Percentiles rank a stretch among this genome's conserved stretches.
Conservation (phyloP, 441 rosid species). For the Croton laevigatus region DNA sequence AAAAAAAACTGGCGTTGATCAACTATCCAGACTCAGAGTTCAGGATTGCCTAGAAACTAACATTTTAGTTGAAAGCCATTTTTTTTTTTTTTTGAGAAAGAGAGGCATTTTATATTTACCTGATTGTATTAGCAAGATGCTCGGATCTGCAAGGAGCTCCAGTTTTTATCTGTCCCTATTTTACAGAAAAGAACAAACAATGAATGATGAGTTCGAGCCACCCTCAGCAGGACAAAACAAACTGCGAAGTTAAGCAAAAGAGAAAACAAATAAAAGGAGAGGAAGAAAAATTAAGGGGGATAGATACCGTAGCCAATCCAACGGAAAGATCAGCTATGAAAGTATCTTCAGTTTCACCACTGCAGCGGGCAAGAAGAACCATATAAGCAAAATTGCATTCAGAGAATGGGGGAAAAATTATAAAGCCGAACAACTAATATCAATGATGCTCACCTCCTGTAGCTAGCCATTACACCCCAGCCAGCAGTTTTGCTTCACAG, state of each 20-base stretch:
- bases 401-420: no score
- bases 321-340: conserved; percentile 94
- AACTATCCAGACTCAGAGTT: no score
- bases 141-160: conserved; percentile 99
- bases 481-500: conserved; percentile 94
- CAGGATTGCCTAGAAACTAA: no score
- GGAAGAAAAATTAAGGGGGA: neutral
- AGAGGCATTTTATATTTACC: no score
- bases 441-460: conserved; percentile 15
- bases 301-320: conserved; percentile 86
- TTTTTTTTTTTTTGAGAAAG: no score
- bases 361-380: conserved; percentile 37
- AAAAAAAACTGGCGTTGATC: neutral
- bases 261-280: conserved; percentile 10
- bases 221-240: no score
- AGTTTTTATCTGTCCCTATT: conserved; percentile 93
- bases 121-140: conserved; percentile 97
- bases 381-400: no score
- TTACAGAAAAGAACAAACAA: neutral
- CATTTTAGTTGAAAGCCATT: neutral
- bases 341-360: conserved; percentile 99
- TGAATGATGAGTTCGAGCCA: neutral
- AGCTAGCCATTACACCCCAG: conserved; percentile 99
- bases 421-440: no score
- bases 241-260: no score